These are phyloP conservation scores for Melocanna baccifera DNA, from an alignment of 176 grass and related monocot genomes.

Conservation along the genomic window DNA sequence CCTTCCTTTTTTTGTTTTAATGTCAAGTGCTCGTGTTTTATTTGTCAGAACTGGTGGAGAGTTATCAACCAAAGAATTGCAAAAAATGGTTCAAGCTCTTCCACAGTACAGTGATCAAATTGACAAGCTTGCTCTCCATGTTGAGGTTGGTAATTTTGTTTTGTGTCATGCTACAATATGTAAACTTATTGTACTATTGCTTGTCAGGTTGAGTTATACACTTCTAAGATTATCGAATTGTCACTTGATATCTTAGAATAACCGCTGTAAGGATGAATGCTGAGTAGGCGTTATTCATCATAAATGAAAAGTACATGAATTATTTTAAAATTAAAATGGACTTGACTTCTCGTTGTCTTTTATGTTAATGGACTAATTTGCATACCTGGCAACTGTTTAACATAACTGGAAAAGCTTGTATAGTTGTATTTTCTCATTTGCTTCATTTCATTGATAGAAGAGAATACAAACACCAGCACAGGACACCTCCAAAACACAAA, in stretches of 20 bases:
- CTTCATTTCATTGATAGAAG: no score
- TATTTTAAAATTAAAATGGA: no score
- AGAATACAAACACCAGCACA: no score
- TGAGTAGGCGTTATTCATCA: not conserved
- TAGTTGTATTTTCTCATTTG: no score
- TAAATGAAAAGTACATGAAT: not conserved
- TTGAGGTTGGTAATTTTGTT: conserved; percentile 65
- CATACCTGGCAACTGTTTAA: no score
- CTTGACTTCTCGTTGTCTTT: no score
- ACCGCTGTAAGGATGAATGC: not conserved
- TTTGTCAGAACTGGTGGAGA: conserved; percentile 66
- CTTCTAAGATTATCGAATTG: not conserved
- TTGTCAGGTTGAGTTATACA: not conserved
- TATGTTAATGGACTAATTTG: no score
- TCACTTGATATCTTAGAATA: not conserved
- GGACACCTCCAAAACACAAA: no score
- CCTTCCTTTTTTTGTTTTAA: not conserved
- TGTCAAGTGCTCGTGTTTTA: not conserved
- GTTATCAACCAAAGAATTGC: conserved; percentile 82
- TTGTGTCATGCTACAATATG: not conserved
- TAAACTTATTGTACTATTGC: not conserved
- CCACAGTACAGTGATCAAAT: conserved; percentile 98
- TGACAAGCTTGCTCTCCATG: conserved; percentile 91
- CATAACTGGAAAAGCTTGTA: no score
- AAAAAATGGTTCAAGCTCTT: conserved; percentile 91